Base-by-base conservation (phyloP, 768 basidiomycete genomes). In the Peribolospora kevripleyi region DNA sequence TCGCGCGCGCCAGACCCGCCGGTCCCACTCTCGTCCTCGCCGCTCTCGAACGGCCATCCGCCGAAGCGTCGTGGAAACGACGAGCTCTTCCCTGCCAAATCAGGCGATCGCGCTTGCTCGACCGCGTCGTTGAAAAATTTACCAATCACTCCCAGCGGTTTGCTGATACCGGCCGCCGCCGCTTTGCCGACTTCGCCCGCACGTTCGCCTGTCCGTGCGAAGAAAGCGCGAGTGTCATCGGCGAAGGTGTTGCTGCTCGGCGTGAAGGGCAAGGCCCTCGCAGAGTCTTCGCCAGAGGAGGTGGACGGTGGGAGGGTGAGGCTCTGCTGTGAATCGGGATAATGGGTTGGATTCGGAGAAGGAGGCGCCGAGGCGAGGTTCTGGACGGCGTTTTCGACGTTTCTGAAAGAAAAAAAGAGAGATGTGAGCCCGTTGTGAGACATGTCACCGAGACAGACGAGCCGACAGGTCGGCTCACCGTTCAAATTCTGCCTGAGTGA, bases 401-500 rank as follows among this genome's bases (percentile, higher is more conserved):
- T 10, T 10, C 46, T 10, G 14, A 14, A 10, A 10, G 10, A 10
- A 46, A 10, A 49, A 52, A 8, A 49, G 36, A 14, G 56, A 58
- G 7, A 41, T 25, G 14, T 56, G 46, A 38, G 50, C 43, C 14
- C 54, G n/a, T 51, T 11, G 36, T 50, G 54, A 53, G n/a, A 48
- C 48, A 38, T 57, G 53, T 46, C 57, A 36, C 46, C 54, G 53
- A 25, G 53, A 7, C 14, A 36, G n/a, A 36, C 57, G 53, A 6
- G 53, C 57, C 2, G 55, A 45, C 52, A 49, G 8, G 58, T 59
- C 56, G 51, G 47, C 62, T 49, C 63, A 81, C 80, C 68, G 72
- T 65, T 97, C 93, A 57, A 98, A 98, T 59, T 95, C 86, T 48
- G 82, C 81, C 65, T 87, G 83, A 0, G 83, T 77, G 58, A 97